Conservation (phyloP, 768 basidiomycete species). For the Lactifluus piperatus region DNA sequence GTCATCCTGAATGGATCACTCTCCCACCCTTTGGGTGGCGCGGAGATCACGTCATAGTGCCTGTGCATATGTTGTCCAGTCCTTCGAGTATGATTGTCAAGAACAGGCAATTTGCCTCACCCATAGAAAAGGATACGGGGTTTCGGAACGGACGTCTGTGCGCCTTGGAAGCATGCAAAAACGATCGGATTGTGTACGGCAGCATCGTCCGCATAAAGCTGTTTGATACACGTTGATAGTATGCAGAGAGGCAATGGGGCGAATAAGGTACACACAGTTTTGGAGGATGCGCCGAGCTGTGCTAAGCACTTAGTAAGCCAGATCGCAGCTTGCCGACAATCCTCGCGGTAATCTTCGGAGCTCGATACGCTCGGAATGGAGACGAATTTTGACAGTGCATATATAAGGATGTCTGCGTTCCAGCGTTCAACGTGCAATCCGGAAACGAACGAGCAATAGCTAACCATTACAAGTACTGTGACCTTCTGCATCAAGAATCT, state of each 20-base stretch:
- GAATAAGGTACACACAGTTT: not conserved
- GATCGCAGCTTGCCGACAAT: slow-evolving; percentile 90
- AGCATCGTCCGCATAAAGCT: slow-evolving; percentile 73
- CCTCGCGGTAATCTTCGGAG: slow-evolving; percentile 56
- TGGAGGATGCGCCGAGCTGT: slow-evolving; percentile 79
- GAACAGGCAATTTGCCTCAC: slow-evolving; percentile 31
- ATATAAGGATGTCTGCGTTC: slow-evolving; percentile 56
- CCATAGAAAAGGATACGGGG: slow-evolving; percentile 89
- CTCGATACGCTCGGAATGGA: slow-evolving; percentile 83
- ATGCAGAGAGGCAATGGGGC: not conserved
- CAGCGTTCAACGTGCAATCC: not conserved
- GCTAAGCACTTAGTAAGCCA: slow-evolving; percentile 84
- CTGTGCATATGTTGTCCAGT: slow-evolving; percentile 30
- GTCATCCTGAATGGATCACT: slow-evolving; percentile 77
- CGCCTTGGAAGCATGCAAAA: slow-evolving; percentile 76
- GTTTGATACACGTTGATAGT: not conserved
- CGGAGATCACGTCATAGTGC: slow-evolving; percentile 95
- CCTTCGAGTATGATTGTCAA: not conserved
- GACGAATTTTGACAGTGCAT: slow-evolving; percentile 77
- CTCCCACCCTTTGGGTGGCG: slow-evolving; percentile 64
- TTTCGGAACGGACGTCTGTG: slow-evolving; percentile 44
- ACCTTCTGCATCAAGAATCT: slow-evolving; percentile 6
- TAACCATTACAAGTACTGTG: slow-evolving; percentile 7
- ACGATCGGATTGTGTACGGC: slow-evolving; percentile 69
- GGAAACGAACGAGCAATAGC: not conserved